phyloP scores from a whole-genome alignment of 106 monocot genomes.

The Alisma plantagoaquatica region DNA sequence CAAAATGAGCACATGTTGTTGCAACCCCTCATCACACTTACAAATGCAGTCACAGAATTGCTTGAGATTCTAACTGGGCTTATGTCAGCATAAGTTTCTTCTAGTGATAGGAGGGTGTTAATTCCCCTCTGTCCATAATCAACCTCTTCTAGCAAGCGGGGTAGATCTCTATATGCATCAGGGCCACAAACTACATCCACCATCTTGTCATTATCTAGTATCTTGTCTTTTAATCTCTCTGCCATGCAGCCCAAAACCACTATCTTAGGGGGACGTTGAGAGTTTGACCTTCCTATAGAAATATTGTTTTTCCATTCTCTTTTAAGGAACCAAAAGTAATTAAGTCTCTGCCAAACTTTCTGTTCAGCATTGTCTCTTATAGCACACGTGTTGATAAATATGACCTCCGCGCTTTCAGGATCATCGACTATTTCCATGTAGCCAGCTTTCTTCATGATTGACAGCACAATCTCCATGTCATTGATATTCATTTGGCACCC shows the following conservation, averaged over 20 bases:
- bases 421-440: slow-evolving; percentile 56
- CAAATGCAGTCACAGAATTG: slow-evolving; percentile 91
- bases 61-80: slow-evolving; percentile 87
- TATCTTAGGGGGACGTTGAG: slow-evolving; percentile 83
- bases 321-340: slow-evolving; percentile 99
- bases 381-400: slow-evolving; percentile 97
- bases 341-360: slow-evolving; percentile 97
- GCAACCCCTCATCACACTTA: slow-evolving; percentile 94
- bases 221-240: slow-evolving; percentile 90
- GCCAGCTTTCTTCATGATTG: slow-evolving; percentile 90
- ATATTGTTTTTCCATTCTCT: slow-evolving; percentile 95
- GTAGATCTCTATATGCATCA: slow-evolving; percentile 91
- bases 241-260: slow-evolving; percentile 99
- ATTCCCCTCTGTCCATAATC: slow-evolving; percentile 93
- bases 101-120: slow-evolving; percentile 88
- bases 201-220: slow-evolving; percentile 96
- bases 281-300: slow-evolving; percentile 60
- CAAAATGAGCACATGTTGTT: slow-evolving; percentile 99
- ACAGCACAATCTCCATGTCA: slow-evolving; percentile 98
- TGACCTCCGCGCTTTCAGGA: slow-evolving; percentile 89
- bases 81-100: slow-evolving; percentile 99
- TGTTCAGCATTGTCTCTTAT: slow-evolving; percentile 98
- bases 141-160: slow-evolving; percentile 75
- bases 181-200: slow-evolving; percentile 99
- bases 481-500: slow-evolving; percentile 99